Base-by-base conservation (phyloP, 192 early-diverging fungal genomes). In the Allomyces arbusculus region DNA sequence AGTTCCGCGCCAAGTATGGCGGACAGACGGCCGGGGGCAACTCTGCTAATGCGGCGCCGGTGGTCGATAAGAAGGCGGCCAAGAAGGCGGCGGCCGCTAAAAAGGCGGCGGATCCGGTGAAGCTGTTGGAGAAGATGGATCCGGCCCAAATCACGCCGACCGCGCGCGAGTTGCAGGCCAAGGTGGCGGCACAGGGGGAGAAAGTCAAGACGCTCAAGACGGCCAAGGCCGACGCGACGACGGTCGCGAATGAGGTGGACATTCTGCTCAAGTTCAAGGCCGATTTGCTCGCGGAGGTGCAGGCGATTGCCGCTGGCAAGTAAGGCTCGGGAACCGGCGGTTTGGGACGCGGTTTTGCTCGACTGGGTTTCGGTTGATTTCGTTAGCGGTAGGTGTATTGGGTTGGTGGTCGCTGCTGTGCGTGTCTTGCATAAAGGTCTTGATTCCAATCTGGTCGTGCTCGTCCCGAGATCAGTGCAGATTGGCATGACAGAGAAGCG, bases 1-100 rank as follows among this genome's bases (percentile, higher is more conserved):
- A 83, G 62, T 89, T 84, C 82, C 80, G 87, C 23, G 65, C 70
- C 16, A 86, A 85, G 73, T 99, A 88, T 75, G 88, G 87, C 70
- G 91, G 94, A 40, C 7, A 14, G 25, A 62, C 44, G 64, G 24
- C 24, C 6, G 25, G 67, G 1, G 16, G 33, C n/a, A 19, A 68
- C 23, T 44, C 64, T 2, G 20, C 62, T 1, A 22, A 67, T 61
- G 0, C 72, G 69, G 66, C 70, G 43, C 65, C 61, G 64, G 67
- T 44, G n/a, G 66, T 45, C 40, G 65, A 26, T 24, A 75, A 75
- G 66, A 73, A 70, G 63, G 50, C 58, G 65, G 55, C 43, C n/a
- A 75, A 77, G 25, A 70, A 68, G 50, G 69, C 69, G 43, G 61
- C 69, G 28, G 70, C 64, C 20, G 33, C 33, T 3, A 40, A 40